A percentile compares a stretch with the other conserved stretches of the same genome.
These are phyloP conservation scores for Cryptosporidium andersoni DNA, from an alignment of 169 alveolate species.

Conservation along the genomic window DNA sequence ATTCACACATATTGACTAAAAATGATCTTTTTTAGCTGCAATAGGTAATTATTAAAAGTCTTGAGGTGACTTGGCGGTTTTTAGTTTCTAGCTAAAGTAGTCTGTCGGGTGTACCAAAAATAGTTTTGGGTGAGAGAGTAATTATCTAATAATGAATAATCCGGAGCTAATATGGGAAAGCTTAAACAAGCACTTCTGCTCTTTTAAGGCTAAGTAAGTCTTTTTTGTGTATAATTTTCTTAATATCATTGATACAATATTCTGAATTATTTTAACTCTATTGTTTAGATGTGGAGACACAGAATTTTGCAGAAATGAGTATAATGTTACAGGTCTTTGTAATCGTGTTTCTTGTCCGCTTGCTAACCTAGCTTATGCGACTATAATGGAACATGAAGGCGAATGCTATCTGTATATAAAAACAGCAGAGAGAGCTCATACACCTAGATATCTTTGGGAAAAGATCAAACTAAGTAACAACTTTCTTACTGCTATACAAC, in stretches of 20 bases:
- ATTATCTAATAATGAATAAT: conserved; percentile 41
- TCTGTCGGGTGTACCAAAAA: too few relatives aligned
- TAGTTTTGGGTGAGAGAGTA: too few relatives aligned
- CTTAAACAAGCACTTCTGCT: conserved; percentile 75
- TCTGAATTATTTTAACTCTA: neutral
- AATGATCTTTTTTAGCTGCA: neutral
- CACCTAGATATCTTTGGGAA: conserved; percentile 97
- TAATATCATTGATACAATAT: neutral
- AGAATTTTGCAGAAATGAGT: conserved; percentile 88
- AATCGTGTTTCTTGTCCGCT: conserved; percentile 97
- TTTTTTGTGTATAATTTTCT: neutral
- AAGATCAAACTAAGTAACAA: conserved; percentile 90
- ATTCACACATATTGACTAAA: neutral
- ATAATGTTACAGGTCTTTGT: conserved; percentile 98
- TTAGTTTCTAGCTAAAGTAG: too few relatives aligned
- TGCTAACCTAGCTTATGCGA: conserved; percentile 96
- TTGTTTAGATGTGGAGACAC: conserved; percentile 81
- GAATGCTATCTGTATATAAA: conserved; percentile 94
- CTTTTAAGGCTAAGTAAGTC: conserved; percentile 85
- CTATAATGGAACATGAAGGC: conserved; percentile 95
- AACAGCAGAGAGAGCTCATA: conserved; percentile 97
- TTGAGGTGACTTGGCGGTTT: too few relatives aligned
- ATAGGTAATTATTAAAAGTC: neutral
- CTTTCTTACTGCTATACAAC: conserved; percentile 89
- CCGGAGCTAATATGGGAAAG: conserved; percentile 65